Evolutionary conservation across 2,329 filamentous ascomycete species (phyloP), one percentile per base, ranked within the genome.

Genomic region (Scytalidium sp.): DNA sequence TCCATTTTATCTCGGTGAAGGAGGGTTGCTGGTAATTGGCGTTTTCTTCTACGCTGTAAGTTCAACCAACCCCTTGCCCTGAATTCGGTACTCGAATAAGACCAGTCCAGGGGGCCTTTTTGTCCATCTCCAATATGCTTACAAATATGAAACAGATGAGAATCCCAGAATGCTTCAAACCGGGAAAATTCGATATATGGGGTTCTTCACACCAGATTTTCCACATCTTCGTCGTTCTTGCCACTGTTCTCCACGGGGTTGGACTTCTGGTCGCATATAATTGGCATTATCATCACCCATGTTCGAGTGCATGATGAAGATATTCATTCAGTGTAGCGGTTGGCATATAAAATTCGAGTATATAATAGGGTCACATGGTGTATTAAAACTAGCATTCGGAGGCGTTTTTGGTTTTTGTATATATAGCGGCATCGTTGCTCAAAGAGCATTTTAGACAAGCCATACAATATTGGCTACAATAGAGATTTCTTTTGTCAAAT

Each of bases 191-290:
- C 57, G 74, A 76, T 55, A 68, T 73, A 25, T 70, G 64, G 53
- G 70, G 72, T 15, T 66, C 68, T 3, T 76, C 73, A 13, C 73
- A 75, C 50, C 73, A 75, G 52, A 66, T 75, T 6, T 75, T 76
- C 48, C 73, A 76, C 47, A 56, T 72, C 10, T 62, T 74, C 6
- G 71, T 75, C 9, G 72, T 74, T 0, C 25, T 75, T 4, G 70
- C 69, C 5, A 68, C 68, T 21, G 54, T 64, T 22, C 59, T 70
- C 11, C 70, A 77, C 60, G 53, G 74, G 39, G 56, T 67, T 41
- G 71, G 65, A 1, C 57, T 71, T 40, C 51, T 65, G 54, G 57
- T 56, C 39, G 66, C 65, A 15, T 62, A 64, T 27, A 43, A 52
- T 32, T 52, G 41, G 20, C 49, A 52, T 41, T 47, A 52, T 21